These are phyloP conservation scores for Xanthoparmelia taractica DNA, from an alignment of 495 filamentous ascomycete genomes.

Conservation along the genomic window DNA sequence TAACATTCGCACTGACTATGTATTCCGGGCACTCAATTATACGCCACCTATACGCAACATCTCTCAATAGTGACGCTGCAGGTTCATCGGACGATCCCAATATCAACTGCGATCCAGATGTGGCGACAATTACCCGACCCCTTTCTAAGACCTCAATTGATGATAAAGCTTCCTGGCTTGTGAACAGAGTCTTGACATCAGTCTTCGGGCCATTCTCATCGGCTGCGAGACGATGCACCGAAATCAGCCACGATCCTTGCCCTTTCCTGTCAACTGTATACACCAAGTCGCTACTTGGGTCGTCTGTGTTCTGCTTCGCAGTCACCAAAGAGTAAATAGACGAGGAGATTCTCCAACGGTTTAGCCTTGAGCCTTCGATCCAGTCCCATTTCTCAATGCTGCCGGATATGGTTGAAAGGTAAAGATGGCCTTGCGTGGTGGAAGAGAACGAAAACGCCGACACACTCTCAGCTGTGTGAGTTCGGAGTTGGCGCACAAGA, in stretches of 20 bases:
- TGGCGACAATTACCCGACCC: slow-evolving; percentile 35
- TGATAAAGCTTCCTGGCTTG: slow-evolving; percentile 22
- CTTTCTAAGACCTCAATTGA: slow-evolving; percentile 33
- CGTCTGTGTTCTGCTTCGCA: not conserved
- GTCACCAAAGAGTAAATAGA: slow-evolving; percentile 15
- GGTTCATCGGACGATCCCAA: slow-evolving; percentile 17
- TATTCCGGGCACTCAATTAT: slow-evolving; percentile 46
- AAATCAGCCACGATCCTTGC: slow-evolving; percentile 20
- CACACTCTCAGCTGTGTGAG: slow-evolving; percentile 34
- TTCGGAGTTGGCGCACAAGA: slow-evolving; percentile 53
- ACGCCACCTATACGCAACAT: slow-evolving; percentile 44
- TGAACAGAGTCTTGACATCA: slow-evolving; percentile 20
- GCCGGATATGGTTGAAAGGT: slow-evolving; percentile 61
- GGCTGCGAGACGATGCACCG: slow-evolving; percentile 21
- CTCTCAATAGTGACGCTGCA: slow-evolving; percentile 19
- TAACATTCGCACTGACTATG: slow-evolving; percentile 52
- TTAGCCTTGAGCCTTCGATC: slow-evolving; percentile 48
- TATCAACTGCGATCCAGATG: slow-evolving; percentile 21
- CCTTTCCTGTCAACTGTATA: slow-evolving; percentile 22
- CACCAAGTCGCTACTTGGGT: slow-evolving; percentile 9
- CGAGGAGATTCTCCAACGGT: slow-evolving; percentile 35
- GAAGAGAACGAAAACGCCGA: slow-evolving; percentile 54
- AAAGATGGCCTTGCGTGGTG: slow-evolving; percentile 49
- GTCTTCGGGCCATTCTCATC: slow-evolving; percentile 14
- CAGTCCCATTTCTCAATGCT: slow-evolving; percentile 68